Evolutionary conservation across 2,329 filamentous ascomycete species (phyloP).

Genomic region (Elsinoe arachidis): DNA sequence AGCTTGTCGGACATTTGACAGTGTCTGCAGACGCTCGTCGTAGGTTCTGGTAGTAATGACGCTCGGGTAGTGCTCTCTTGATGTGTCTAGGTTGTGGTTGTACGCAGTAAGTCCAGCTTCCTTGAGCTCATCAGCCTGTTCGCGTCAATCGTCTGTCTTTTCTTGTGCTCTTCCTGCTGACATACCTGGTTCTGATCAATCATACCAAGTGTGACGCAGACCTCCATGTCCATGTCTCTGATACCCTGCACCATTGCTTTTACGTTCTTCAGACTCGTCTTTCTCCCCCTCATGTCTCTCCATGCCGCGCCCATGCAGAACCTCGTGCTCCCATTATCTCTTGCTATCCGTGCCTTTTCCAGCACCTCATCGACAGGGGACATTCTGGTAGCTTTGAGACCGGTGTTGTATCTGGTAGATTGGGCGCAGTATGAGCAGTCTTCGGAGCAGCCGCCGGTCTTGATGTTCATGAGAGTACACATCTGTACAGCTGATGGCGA

Average conservation of each 20-base stretch:
- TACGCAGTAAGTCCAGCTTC: conserved; percentile 80
- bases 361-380: conserved; percentile 74
- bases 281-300: conserved; percentile 87
- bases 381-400: conserved; percentile 70
- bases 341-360: conserved; percentile 65
- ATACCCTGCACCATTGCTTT: conserved; percentile 80
- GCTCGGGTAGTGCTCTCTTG: conserved; percentile 76
- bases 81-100: conserved; percentile 91
- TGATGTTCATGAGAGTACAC: conserved; percentile 95
- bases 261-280: conserved; percentile 73
- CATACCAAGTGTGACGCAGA: conserved; percentile 91
- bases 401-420: conserved; percentile 66
- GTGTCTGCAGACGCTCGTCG: conserved; percentile 74
- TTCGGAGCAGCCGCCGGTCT: conserved; percentile 84
- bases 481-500: conserved; percentile 76
- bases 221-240: conserved; percentile 74
- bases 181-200: conserved; percentile 49
- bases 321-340: conserved; percentile 74
- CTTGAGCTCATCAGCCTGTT: conserved; percentile 68
- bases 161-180: neutral
- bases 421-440: conserved; percentile 92
- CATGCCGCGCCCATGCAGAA: conserved; percentile 96
- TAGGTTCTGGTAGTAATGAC: conserved; percentile 81
- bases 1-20: conserved; percentile 71
- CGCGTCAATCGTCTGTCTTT: neutral